These are phyloP conservation scores for Linum lewisii DNA, from an alignment of 345 rosid species.

Conservation along the genomic window DNA sequence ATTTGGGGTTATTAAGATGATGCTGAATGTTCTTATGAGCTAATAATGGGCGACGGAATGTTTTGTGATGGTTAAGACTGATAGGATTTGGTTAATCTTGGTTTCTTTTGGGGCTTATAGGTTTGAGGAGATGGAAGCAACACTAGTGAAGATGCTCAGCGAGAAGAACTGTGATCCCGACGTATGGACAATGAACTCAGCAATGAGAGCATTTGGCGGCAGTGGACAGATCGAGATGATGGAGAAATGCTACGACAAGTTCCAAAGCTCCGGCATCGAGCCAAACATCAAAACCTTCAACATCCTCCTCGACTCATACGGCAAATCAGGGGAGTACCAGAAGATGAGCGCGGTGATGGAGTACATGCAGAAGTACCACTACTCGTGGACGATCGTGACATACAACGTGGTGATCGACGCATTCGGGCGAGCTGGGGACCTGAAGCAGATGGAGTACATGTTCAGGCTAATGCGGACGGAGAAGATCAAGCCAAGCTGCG, in stretches of 20 bases:
- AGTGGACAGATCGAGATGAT: conserved; percentile 74
- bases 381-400: conserved; percentile 89
- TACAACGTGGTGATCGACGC: conserved; percentile 88
- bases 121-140: conserved; percentile 86
- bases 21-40: neutral
- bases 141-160: conserved; percentile 67
- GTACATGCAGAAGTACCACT: conserved; percentile 86
- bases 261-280: conserved; percentile 79
- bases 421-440: conserved; percentile 75
- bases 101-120: conserved; percentile 26
- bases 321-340: conserved; percentile 58
- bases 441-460: conserved; percentile 82
- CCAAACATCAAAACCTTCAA: conserved; percentile 86
- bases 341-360: conserved; percentile 94
- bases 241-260: conserved; percentile 92
- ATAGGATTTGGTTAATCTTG: conserved; percentile 9
- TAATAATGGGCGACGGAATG: neutral
- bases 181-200: conserved; percentile 93
- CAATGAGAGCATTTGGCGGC: conserved; percentile 76
- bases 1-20: neutral
- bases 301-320: conserved; percentile 75
- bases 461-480: conserved; percentile 80
- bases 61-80: neutral
- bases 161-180: conserved; percentile 64
- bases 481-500: conserved; percentile 73